A percentile compares a stretch with the other conserved stretches of the same genome.
phyloP scores from a whole-genome alignment of 192 early-diverging fungal genomes.

The Rhizophagus sp. region DNA sequence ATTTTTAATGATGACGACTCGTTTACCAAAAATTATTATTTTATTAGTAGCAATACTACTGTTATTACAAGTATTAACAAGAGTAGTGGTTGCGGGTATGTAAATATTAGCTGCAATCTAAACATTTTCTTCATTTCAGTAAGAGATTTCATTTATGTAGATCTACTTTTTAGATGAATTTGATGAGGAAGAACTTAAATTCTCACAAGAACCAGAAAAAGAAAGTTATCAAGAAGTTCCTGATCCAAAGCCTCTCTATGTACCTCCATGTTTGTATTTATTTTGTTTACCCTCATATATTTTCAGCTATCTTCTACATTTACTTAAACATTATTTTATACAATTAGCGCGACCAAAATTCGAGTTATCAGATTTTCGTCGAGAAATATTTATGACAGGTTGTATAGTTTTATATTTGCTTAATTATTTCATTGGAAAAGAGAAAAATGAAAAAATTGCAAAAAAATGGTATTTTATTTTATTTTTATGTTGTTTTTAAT shows the following conservation, averaged over 20 bases:
- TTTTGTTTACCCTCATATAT: neutral
- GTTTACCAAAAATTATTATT: neutral
- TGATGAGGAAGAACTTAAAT: neutral
- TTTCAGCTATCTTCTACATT: no score
- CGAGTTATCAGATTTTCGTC: neutral
- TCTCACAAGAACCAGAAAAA: neutral
- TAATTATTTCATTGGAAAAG: conserved; percentile 17
- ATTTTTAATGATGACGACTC: neutral
- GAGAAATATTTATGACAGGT: neutral
- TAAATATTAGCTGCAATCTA: neutral
- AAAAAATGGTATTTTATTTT: neutral
- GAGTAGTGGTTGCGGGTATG: neutral
- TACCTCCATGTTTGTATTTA: neutral
- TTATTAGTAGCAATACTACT: neutral
- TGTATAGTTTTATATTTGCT: neutral
- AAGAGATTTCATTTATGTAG: neutral
- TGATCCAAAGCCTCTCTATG: neutral
- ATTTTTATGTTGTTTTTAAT: neutral
- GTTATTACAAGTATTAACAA: neutral
- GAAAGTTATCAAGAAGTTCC: neutral
- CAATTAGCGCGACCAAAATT: neutral
- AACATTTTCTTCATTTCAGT: neutral
- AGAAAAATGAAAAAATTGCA: conserved; percentile 1
- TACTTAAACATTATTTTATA: neutral
- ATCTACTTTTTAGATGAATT: neutral